Conservation (phyloP, 2,329 filamentous ascomycete genomes). For the Beauveria varroae region DNA sequence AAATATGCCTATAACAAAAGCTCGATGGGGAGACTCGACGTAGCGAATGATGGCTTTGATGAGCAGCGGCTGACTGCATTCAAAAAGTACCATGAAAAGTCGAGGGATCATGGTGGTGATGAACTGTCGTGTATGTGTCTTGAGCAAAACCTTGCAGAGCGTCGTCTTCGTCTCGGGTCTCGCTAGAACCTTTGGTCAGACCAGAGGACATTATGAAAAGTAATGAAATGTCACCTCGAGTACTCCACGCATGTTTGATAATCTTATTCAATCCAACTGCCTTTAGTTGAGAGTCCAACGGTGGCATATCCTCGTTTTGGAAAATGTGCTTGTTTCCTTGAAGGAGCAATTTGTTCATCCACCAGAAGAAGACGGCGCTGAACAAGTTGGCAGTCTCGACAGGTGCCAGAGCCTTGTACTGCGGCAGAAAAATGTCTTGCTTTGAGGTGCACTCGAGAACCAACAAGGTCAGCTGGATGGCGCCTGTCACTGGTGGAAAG, state of each 20-base stretch:
- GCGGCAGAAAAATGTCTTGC: neutral
- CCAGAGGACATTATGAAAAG: neutral
- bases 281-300: neutral
- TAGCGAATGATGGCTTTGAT: constrained; percentile 31
- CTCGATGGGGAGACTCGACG: constrained; percentile 26
- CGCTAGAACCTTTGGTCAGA: neutral
- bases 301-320: constrained; percentile 1
- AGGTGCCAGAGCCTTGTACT: neutral
- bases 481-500: neutral
- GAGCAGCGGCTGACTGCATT: constrained; percentile 32
- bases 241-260: neutral
- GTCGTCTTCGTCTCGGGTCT: neutral
- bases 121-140: neutral
- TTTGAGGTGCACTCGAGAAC: constrained; percentile 6
- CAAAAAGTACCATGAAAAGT: constrained; percentile 30
- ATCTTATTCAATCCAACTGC: neutral
- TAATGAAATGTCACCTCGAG: neutral
- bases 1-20: no score
- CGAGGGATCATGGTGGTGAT: constrained; percentile 26
- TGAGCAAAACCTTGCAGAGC: neutral
- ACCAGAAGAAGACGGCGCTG: constrained; percentile 5
- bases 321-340: constrained; percentile 6
- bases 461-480: neutral
- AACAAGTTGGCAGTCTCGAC: constrained; percentile 1
- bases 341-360: constrained; percentile 4